These are phyloP conservation scores for Westerdykella ornata DNA, from an alignment of 2,329 filamentous ascomycete species.

Conservation along the genomic window DNA sequence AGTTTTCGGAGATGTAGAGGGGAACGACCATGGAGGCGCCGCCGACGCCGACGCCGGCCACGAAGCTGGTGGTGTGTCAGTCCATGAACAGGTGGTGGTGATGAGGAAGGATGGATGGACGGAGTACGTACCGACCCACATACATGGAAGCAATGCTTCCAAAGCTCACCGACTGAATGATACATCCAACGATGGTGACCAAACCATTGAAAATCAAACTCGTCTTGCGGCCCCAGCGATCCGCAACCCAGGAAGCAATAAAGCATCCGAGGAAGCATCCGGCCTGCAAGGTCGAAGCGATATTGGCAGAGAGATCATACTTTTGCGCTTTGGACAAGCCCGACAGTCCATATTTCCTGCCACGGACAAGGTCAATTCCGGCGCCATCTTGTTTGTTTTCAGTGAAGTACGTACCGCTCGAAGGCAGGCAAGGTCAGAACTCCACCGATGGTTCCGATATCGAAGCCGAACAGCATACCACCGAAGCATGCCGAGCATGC, in stretches of 20 bases:
- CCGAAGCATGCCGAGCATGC: conserved; percentile 63
- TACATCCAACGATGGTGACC: conserved; percentile 54
- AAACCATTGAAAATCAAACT: conserved; percentile 52
- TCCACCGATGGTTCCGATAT: conserved; percentile 62
- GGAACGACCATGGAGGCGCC: conserved; percentile 53
- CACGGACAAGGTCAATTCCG: background rate
- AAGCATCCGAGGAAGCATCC: conserved; percentile 62
- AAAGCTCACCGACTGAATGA: conserved; percentile 58
- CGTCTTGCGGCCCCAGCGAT: conserved; percentile 50
- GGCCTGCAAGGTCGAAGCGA: conserved; percentile 64
- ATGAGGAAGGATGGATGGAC: background rate
- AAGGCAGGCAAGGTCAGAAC: conserved; percentile 57
- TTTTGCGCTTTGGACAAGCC: conserved; percentile 37
- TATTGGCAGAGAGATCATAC: conserved; percentile 57
- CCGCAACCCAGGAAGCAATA: conserved; percentile 49
- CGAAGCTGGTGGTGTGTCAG: conserved; percentile 35
- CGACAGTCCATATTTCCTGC: conserved; percentile 49
- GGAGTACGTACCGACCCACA: conserved; percentile 49
- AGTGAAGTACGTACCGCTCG: conserved; percentile 40
- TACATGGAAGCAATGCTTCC: conserved; percentile 59
- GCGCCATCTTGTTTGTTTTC: background rate
- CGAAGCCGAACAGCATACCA: conserved; percentile 61
- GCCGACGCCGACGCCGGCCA: conserved; percentile 49
- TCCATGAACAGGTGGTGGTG: background rate
- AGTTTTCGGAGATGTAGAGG: conserved; percentile 56